phyloP scores from a whole-genome alignment of 345 rosid genomes.

The Cardamine resedifolia region DNA sequence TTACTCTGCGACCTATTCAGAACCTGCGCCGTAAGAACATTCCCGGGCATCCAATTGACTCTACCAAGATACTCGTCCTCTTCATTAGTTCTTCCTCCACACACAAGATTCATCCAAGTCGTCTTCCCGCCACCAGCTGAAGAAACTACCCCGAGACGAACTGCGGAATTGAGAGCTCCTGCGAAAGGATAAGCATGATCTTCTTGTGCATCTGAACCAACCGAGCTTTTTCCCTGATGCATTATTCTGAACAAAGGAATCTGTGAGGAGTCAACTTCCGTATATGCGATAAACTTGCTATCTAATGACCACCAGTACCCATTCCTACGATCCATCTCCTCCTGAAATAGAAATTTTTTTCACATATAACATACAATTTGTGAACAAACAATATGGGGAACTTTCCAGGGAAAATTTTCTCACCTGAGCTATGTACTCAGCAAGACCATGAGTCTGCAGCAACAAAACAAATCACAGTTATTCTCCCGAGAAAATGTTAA shows the following conservation, averaged over 20 bases:
- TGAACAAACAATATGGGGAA: neutral
- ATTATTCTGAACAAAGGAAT: slow-evolving; percentile 85
- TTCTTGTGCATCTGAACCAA: slow-evolving; percentile 80
- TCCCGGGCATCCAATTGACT: slow-evolving; percentile 85
- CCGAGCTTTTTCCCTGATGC: slow-evolving; percentile 91
- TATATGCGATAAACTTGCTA: slow-evolving; percentile 77
- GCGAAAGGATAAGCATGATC: slow-evolving; percentile 96
- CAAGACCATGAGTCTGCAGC: slow-evolving; percentile 90
- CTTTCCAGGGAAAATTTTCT: slow-evolving; percentile 21
- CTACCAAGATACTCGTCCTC: slow-evolving; percentile 86
- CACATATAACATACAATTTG: neutral
- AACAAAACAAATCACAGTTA: slow-evolving; percentile 34
- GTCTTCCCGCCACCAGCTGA: slow-evolving; percentile 65
- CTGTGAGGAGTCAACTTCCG: slow-evolving; percentile 74
- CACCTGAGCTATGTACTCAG: slow-evolving; percentile 99
- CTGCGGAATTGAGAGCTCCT: slow-evolving; percentile 87
- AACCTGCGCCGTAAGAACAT: slow-evolving; percentile 68
- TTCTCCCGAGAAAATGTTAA: slow-evolving; percentile 7
- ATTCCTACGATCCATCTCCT: slow-evolving; percentile 95
- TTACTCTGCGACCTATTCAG: slow-evolving; percentile 72
- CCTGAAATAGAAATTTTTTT: slow-evolving; percentile 45
- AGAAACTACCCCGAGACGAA: slow-evolving; percentile 88
- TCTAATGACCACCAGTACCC: slow-evolving; percentile 99
- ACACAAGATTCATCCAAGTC: slow-evolving; percentile 80
- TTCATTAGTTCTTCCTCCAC: slow-evolving; percentile 65